Evolutionary conservation across 2,329 filamentous ascomycete species (phyloP), one percentile per base, ranked within the genome.

Genomic region (Aspergillus quadricinctus): DNA sequence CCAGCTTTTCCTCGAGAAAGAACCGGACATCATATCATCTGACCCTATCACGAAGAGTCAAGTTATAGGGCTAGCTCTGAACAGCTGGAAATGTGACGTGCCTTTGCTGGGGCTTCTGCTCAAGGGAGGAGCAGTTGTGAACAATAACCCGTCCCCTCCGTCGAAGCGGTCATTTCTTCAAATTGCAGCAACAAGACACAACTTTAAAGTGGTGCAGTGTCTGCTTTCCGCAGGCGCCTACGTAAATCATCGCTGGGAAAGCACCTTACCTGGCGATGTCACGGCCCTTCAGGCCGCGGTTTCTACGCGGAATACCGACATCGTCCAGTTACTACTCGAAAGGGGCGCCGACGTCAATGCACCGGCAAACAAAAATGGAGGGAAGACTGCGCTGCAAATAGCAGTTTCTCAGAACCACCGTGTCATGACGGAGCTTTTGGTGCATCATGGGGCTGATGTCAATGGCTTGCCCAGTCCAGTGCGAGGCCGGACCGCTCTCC

Each of bases 291-390:
- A 61, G 45, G 46, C 40, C 27, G 59, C 59, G n/a, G 57, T 54
- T 37, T 28, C 5, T 50, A 19, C 10, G 19, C 35, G 49, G 3
- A 31, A 59, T 43, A 48, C 64, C 43, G 55, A 63, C n/a, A 55
- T 63, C 3, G 67, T 62, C 23, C 51, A 57, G 14, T 28, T 61
- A 9, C 60, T 70, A 3, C 54, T 69, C 19, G 55, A 61, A 49
- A 50, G 52, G 9, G 65, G 60, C 21, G 66, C 63, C 10, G 61
- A 70, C 58, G 57, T 66, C 27, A 68, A 69, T 53, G 61, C 57
- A 25, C 54, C 56, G 4, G 53, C 61, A 14, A 54, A 55, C 10
- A 25, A 52, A 8, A 14, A 52, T 21, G 41, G 45, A 7, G 55
- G 52, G 5, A 50, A 21, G 48, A 64, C 63, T 19, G 54, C 63